Base-by-base conservation (phyloP, 2,329 filamentous ascomycete genomes). In the Calcarisporium arbuscula region DNA sequence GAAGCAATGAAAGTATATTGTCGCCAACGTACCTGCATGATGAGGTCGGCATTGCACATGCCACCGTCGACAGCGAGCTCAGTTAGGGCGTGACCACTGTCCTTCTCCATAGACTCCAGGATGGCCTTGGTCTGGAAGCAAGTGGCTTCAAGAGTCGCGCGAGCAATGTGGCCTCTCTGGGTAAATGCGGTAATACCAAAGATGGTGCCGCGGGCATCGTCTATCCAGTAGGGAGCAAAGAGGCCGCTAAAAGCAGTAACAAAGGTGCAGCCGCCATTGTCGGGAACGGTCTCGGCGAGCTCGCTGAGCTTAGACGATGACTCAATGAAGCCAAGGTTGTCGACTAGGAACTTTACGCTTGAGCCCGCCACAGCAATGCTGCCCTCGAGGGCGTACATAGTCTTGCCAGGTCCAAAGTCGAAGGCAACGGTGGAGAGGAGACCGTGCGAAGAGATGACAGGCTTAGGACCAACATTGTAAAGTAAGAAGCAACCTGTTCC, bases 111-210 rank as follows among this genome's bases (percentile, higher is more conserved):
- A 34, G 85, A 80, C 50, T 85, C 76, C 19, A 89, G 70, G 43
- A 89, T 88, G 16, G 84, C 84, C 57, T 85, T 86, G 34, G 84
- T 89, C 60, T 89, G 84, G 64, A 84, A 88, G 60, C 84, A 88
- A 17, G 82, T 85, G 8, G 84, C 84, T 61, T 89, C 84, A 36
- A 89, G 72, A 0, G 84, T 89, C 18, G 84, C 85, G 32, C 85
- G 75, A 19, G 84, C 84, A 49, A 89, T 82, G 57, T 89, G 85
- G 6, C 83, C 83, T 22, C 74, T 74, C 55, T 85, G 70, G 0
- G 84, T 89, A 60, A 84, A 82, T 41, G 85, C 78, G 0, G 83
- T 86, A 49, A 87, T 83, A 28, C 82, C 82, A 48, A 85, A 85
- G 46, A 86, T 83, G 27, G 84, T 89, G 38, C 84, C 85, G 51